These are phyloP conservation scores for Cardiospermum halicacabum DNA, from an alignment of 345 rosid genomes.

Conservation along the genomic window DNA sequence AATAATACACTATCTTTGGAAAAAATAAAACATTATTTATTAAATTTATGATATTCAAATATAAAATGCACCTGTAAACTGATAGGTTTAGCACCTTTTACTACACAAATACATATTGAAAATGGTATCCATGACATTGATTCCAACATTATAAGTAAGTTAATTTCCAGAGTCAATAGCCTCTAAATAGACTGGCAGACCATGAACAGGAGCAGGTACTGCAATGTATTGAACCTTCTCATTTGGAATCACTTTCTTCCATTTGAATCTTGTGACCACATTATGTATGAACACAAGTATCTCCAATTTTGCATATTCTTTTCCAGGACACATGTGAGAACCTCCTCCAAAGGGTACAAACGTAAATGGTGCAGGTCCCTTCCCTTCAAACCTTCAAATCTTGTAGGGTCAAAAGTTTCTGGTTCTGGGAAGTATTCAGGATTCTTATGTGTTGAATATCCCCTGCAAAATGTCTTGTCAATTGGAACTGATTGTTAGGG, in stretches of 20 bases:
- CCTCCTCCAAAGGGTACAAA: constrained; percentile 14
- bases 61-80: no score
- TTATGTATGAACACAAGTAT: constrained; percentile 14
- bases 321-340: constrained; percentile 3
- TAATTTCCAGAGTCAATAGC: not conserved
- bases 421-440: constrained; percentile 2
- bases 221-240: not conserved
- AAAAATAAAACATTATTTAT: no score
- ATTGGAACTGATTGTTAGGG: no score
- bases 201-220: not conserved
- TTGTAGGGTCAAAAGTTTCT: not conserved
- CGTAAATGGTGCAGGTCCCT: not conserved
- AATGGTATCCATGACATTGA: no score
- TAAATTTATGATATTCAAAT: no score
- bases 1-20: no score
- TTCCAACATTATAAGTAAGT: no score
- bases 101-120: no score
- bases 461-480: not conserved
- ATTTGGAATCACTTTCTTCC: constrained; percentile 3
- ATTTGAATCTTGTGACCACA: not conserved
- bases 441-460: not conserved
- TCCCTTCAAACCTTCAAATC: constrained; percentile 1
- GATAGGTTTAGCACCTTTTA: no score
- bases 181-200: constrained; percentile 15
- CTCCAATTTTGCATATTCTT: not conserved